Evolutionary conservation across 106 monocot genomes (phyloP).

Genomic region (Phalaenopsis aphrodite): DNA sequence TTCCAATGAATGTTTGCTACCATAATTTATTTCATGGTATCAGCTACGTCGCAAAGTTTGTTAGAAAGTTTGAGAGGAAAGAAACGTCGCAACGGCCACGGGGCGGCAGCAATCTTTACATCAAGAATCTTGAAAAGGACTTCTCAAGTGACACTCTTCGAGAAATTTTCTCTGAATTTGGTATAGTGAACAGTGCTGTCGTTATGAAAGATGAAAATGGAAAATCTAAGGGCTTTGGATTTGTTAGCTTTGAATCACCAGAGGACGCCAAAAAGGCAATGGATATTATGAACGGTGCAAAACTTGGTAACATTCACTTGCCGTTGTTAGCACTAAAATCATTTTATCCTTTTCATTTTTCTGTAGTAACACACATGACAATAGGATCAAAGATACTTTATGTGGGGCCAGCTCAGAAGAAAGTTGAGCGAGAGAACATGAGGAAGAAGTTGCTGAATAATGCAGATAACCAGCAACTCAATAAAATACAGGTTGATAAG

Average conservation of each 20-base stretch:
- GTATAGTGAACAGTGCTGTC: constrained; percentile 35
- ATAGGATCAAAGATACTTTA: constrained; percentile 40
- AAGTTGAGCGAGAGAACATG: constrained; percentile 25
- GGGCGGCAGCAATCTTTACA: constrained; percentile 38
- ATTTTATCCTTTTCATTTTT: background rate
- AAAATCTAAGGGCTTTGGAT: constrained; percentile 58
- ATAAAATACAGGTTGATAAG: background rate
- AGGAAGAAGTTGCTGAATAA: constrained; percentile 11
- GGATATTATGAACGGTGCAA: constrained; percentile 32
- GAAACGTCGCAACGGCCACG: background rate
- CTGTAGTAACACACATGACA: background rate
- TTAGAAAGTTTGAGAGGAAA: constrained; percentile 36
- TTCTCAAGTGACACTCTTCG: constrained; percentile 34
- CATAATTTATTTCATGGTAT: background rate
- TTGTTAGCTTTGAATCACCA: constrained; percentile 35
- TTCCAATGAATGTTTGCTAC: too few relatives aligned
- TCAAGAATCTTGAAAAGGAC: constrained; percentile 49
- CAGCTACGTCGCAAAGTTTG: constrained; percentile 62
- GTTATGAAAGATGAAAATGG: constrained; percentile 43
- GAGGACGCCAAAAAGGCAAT: constrained; percentile 48
- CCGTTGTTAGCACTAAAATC: background rate
- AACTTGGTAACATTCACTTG: constrained; percentile 25
- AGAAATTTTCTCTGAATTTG: constrained; percentile 45
- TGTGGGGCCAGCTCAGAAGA: constrained; percentile 49
- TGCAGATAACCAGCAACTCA: background rate